These are phyloP conservation scores for Castanopsis chinensis DNA, from an alignment of 306 rosid species.

Conservation along the genomic window DNA sequence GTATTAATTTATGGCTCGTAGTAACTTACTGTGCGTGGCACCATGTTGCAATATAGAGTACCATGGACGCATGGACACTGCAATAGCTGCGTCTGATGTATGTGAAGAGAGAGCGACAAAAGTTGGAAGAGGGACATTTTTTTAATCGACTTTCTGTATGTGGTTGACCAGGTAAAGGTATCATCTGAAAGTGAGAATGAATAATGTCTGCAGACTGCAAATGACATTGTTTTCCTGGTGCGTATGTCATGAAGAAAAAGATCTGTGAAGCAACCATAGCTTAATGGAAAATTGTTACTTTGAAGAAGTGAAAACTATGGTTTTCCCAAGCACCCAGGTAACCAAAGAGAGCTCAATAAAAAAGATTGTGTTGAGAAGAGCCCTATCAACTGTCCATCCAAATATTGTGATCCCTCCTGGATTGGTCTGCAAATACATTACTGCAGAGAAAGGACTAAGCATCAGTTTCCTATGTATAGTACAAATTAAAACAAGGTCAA, in stretches of 20 bases:
- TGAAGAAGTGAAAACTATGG: conserved; percentile 38
- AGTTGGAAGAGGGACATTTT: not conserved
- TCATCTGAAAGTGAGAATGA: not conserved
- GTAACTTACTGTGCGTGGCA: too few relatives aligned
- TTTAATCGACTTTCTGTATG: not conserved
- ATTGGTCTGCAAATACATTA: conserved; percentile 75
- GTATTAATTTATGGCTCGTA: too few relatives aligned
- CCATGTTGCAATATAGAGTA: not conserved
- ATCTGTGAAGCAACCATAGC: not conserved
- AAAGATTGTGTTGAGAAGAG: conserved; percentile 73
- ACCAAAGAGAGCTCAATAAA: conserved; percentile 64
- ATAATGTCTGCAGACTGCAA: not conserved
- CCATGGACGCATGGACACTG: not conserved
- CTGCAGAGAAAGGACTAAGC: conserved; percentile 42
- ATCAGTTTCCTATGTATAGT: not conserved
- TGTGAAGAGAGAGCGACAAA: not conserved
- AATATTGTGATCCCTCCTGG: conserved; percentile 81
- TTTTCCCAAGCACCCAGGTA: conserved; percentile 70
- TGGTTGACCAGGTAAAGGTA: not conserved
- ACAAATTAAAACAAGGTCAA: not conserved
- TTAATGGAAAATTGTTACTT: not conserved
- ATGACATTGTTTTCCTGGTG: not conserved
- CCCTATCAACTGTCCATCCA: conserved; percentile 82
- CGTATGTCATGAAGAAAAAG: not conserved
- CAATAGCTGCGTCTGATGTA: not conserved